Base-by-base conservation (phyloP, 768 basidiomycete species). In the Xerocomus brunneocitrinus region DNA sequence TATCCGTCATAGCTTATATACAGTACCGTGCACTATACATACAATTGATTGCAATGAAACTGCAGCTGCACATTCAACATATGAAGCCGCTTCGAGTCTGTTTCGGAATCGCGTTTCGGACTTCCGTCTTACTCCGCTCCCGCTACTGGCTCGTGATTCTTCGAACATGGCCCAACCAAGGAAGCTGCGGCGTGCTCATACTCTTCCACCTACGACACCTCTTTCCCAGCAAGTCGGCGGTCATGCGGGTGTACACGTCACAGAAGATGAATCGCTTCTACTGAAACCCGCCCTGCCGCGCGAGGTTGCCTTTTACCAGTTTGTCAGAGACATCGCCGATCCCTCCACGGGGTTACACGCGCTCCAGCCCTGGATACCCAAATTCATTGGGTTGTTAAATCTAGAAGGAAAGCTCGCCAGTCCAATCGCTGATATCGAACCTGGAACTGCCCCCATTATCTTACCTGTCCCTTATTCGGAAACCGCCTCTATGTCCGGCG, bases 201-300 rank as follows among this genome's bases (percentile, higher is more conserved):
- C 68, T 0, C 55, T 67, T 36, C 39, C 64, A 3, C 61, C 60
- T 1, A 57, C 60, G 16, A 56, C 58, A 16, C 72, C 77, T 3
- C 74, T 86, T 25, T 65, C 67, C 9, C 71, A 78, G 19, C 88
- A 93, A 71, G 91, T 95, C 47, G 91, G 88, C 19, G 92, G 92
- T 0, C 93, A 95, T 62, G 67, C 80, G 4, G 84, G 86, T 19
- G 79, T 95, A n/a, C 74, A 81, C 41, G 74, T 82, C 5, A 83
- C 81, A 4, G 85, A 84, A 56, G 87, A 90, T 60, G 83, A 81
- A 13, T 83, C 83, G 2, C 80, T 92, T n/a, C 70, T 95, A 40
- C 84, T 93, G 74, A 95, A 95, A 69, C 82, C 85, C 6, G 80
- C 84, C 14, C 71, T 83, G 10, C 76, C 76, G 0, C 68, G 72